phyloP scores from a whole-genome alignment of 2,329 filamentous ascomycete genomes.

The Ophiosphaerella herpotricha region DNA sequence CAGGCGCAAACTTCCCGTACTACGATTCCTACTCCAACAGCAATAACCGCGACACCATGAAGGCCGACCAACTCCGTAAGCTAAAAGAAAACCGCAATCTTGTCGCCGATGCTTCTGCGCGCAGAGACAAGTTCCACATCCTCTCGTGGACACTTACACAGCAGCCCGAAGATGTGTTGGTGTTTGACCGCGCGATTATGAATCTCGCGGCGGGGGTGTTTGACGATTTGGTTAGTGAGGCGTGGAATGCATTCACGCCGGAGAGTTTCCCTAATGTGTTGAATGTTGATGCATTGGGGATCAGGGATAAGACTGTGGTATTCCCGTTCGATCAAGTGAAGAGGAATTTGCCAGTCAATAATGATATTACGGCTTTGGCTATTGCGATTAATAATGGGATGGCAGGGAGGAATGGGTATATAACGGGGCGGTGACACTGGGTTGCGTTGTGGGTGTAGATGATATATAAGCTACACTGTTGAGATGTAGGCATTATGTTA shows the following conservation, averaged over 20 bases:
- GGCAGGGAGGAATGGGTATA: slow-evolving; percentile 34
- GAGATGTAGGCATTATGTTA: not conserved
- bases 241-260: slow-evolving; percentile 40
- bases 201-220: slow-evolving; percentile 37
- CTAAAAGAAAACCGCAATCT: slow-evolving; percentile 38
- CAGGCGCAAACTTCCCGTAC: slow-evolving; percentile 37
- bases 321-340: slow-evolving; percentile 37
- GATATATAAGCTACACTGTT: no score
- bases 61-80: slow-evolving; percentile 45
- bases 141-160: slow-evolving; percentile 47
- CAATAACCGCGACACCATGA: slow-evolving; percentile 38
- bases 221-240: slow-evolving; percentile 38
- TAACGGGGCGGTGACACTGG: slow-evolving; percentile 21
- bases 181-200: slow-evolving; percentile 40
- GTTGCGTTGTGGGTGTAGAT: not conserved
- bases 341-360: slow-evolving; percentile 22
- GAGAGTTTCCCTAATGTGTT: slow-evolving; percentile 44
- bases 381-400: slow-evolving; percentile 45
- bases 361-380: slow-evolving; percentile 39
- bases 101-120: slow-evolving; percentile 18
- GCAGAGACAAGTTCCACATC: slow-evolving; percentile 42
- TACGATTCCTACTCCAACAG: slow-evolving; percentile 46
- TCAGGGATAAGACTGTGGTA: slow-evolving; percentile 36
- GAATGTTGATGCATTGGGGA: slow-evolving; percentile 40
- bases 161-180: slow-evolving; percentile 38